These are phyloP conservation scores for Chrysoporthe austroafricana DNA, from an alignment of 2,329 filamentous ascomycete species.

Conservation along the genomic window DNA sequence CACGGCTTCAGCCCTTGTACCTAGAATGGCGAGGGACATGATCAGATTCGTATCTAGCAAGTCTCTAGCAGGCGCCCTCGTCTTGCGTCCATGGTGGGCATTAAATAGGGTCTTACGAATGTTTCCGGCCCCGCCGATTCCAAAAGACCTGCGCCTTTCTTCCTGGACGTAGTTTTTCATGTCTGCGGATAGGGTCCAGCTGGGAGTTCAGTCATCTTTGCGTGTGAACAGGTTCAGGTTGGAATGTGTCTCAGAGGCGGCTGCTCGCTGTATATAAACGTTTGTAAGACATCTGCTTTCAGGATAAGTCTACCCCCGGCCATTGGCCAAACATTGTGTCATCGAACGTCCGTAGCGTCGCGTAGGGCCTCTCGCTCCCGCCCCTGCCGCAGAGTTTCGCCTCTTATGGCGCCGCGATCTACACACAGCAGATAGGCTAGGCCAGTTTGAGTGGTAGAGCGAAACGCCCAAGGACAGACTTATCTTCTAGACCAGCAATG, in stretches of 20 bases:
- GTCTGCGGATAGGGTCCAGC: not conserved
- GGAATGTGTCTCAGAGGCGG: too few species aligned
- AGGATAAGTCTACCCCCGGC: constrained; percentile 14
- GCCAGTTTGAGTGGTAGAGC: constrained; percentile 16
- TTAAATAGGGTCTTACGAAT: constrained; percentile 10
- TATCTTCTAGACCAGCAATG: not conserved
- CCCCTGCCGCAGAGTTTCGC: not conserved
- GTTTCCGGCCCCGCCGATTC: constrained; percentile 25
- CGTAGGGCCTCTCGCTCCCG: not conserved
- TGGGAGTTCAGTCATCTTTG: not conserved
- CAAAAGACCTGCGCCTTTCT: constrained; percentile 16
- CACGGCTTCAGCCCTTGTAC: constrained; percentile 17
- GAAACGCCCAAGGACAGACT: not conserved
- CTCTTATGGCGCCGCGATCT: constrained; percentile 14
- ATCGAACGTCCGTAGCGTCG: constrained; percentile 11
- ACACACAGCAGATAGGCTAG: constrained; percentile 17
- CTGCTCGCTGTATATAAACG: not conserved
- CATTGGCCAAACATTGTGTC: constrained; percentile 21
- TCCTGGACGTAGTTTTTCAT: not conserved
- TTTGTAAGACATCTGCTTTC: not conserved
- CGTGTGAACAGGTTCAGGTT: too few species aligned
- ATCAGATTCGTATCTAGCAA: not conserved
- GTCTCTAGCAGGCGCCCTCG: not conserved
- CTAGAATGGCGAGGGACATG: not conserved
- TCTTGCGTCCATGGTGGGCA: not conserved